phyloP scores from a whole-genome alignment of 352 stramenopile genomes.

The Blastocystis sp. region DNA sequence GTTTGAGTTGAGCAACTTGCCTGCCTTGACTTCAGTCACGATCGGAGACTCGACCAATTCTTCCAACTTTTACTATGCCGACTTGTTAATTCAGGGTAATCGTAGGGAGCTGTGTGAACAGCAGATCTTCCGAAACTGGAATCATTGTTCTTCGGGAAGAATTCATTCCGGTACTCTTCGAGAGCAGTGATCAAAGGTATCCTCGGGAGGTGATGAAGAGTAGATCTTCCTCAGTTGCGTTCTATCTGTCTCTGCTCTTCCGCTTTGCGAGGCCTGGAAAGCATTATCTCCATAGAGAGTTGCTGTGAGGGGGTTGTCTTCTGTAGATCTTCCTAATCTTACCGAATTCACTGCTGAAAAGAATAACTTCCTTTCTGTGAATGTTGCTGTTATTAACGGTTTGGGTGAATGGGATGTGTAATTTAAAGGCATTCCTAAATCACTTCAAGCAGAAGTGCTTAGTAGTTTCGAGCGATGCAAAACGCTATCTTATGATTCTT shows the following conservation, averaged over 20 bases:
- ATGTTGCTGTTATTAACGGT: background rate
- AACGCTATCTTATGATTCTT: slow-evolving; percentile 7
- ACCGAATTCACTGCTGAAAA: background rate
- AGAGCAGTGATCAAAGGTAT: background rate
- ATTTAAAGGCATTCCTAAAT: too few relatives aligned
- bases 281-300: background rate
- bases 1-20: background rate
- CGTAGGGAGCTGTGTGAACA: background rate
- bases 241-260: background rate
- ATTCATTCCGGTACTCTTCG: background rate
- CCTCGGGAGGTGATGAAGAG: background rate
- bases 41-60: background rate
- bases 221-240: background rate
- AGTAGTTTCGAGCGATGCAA: background rate
- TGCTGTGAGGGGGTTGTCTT: background rate
- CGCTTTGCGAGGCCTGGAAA: background rate
- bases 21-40: background rate
- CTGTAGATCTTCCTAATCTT: background rate
- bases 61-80: background rate
- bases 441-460: too few relatives aligned
- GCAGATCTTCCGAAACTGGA: background rate
- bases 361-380: background rate
- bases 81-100: background rate
- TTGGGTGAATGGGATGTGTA: too few relatives aligned
- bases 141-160: background rate